These are phyloP conservation scores for Sambucus nigra DNA, from an alignment of 129 eudicot genomes.

Conservation along the genomic window DNA sequence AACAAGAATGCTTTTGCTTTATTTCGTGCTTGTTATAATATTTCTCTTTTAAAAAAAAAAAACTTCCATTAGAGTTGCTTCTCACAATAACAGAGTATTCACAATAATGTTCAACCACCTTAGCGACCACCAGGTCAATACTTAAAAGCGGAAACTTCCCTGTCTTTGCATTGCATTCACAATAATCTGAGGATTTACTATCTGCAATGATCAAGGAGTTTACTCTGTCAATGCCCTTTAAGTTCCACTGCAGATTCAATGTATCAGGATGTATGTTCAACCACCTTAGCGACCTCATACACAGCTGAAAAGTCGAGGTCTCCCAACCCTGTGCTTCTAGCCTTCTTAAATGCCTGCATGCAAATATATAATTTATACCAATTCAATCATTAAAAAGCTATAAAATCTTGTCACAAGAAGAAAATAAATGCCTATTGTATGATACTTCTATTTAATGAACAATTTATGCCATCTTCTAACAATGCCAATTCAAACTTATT, in stretches of 20 bases:
- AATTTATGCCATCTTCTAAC: background rate
- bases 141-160: too few species aligned
- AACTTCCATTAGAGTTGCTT: background rate
- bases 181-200: background rate
- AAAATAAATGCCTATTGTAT: too few species aligned
- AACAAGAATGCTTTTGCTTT: background rate
- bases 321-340: conserved; percentile 81
- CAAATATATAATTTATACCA: background rate
- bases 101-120: background rate
- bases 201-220: background rate
- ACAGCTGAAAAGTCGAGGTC: conserved; percentile 97
- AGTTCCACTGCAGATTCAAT: background rate
- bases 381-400: background rate
- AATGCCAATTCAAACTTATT: too few species aligned
- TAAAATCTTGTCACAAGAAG: too few species aligned
- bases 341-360: conserved; percentile 79
- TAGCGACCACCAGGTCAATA: too few species aligned
- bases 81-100: background rate
- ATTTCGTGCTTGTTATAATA: background rate
- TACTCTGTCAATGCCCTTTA: background rate
- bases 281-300: conserved; percentile 52
- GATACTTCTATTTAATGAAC: background rate
- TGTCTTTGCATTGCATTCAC: background rate
- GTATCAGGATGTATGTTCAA: conserved; percentile 32
- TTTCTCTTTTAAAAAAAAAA: too few species aligned